Evolutionary conservation across 306 rosid species (phyloP), one percentile per base, ranked within the genome.

Genomic region (Rosa multiflora): DNA sequence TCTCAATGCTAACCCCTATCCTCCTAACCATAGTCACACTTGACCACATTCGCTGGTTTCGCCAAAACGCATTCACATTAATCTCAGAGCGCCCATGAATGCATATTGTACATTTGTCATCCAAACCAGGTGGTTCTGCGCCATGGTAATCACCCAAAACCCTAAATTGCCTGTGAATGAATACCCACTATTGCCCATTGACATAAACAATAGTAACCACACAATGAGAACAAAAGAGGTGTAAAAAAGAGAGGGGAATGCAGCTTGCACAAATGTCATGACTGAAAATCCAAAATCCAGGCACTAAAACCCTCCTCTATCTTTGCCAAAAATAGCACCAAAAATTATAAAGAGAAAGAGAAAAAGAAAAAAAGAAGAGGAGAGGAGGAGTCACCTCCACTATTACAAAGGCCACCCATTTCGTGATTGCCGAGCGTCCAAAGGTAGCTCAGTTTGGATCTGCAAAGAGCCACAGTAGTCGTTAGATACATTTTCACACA

Each of bases 341-440:
- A 61, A 35, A 64, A 39, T 39, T 13, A 32, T 29, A 13, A 32
- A 85, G 77, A 84, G 82, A 77, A 37, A 82, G 46, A 77, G 52
- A 20, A 43, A 72, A 64, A 42, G 37, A 10, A 59, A 37, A 32
- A 74, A 49, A 67, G 73, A 48, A 52, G 17, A 71, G 59, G 68
- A 62, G 72, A 40, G 49, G 13, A 37, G 72, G 21, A 67, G 72
- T 67, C 63, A 59, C 39, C 72, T 47, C 72, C 35, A 11, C 43
- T 56, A 68, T 56, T 53, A 39, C 49, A 5, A 23, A 70, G 46
- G 29, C 20, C 44, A 70, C 76, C 94, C 91, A 89, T 89, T 88
- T 91, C 94, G 83, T 74, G 91, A 89, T 83, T 91, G 96, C 92
- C 91, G 84, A 90, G 95, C 91, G 89, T 89, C 91, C 76, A 76